Percentiles rank a stretch among this genome's conserved stretches.
phyloP scores from a whole-genome alignment of 805 yeast species.

The Priceomyces carsonii region DNA sequence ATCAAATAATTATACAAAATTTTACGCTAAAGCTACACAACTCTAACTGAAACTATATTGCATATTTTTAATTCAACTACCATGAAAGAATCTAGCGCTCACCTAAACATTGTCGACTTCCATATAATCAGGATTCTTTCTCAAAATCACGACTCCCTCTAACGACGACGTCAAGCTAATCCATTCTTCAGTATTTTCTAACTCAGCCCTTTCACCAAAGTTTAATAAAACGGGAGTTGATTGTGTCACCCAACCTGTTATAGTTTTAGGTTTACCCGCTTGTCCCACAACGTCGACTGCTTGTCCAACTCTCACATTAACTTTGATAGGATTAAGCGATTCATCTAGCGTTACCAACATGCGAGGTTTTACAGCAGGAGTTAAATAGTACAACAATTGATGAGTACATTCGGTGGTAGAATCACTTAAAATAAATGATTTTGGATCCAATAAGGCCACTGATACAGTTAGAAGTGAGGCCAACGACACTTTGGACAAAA shows the following conservation, averaged over 20 bases:
- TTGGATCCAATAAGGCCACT: slow-evolving; percentile 84
- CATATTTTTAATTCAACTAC: too few relatives aligned
- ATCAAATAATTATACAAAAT: too few relatives aligned
- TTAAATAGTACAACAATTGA: slow-evolving; percentile 78
- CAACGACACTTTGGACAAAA: slow-evolving; percentile 82
- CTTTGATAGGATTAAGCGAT: slow-evolving; percentile 86
- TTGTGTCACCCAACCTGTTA: slow-evolving; percentile 99
- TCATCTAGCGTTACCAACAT: slow-evolving; percentile 93
- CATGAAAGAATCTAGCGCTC: too few relatives aligned
- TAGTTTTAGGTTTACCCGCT: slow-evolving; percentile 98
- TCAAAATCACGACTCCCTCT: slow-evolving; percentile 92
- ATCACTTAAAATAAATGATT: slow-evolving; percentile 73
- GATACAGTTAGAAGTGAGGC: slow-evolving; percentile 86
- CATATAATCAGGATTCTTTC: slow-evolving; percentile 83
- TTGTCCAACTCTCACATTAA: slow-evolving; percentile 96
- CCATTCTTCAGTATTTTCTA: slow-evolving; percentile 88
- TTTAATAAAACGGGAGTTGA: slow-evolving; percentile 94
- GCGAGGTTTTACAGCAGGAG: slow-evolving; percentile 89
- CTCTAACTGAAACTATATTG: too few relatives aligned
- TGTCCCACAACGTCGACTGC: slow-evolving; percentile 99
- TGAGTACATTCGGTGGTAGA: slow-evolving; percentile 53
- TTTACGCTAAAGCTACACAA: too few relatives aligned
- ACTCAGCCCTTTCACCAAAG: slow-evolving; percentile 94
- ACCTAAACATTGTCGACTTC: slow-evolving; percentile 48
- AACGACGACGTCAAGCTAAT: slow-evolving; percentile 75